Base-by-base conservation (phyloP, 192 early-diverging fungal species). In the Mortierella hygrophila region DNA sequence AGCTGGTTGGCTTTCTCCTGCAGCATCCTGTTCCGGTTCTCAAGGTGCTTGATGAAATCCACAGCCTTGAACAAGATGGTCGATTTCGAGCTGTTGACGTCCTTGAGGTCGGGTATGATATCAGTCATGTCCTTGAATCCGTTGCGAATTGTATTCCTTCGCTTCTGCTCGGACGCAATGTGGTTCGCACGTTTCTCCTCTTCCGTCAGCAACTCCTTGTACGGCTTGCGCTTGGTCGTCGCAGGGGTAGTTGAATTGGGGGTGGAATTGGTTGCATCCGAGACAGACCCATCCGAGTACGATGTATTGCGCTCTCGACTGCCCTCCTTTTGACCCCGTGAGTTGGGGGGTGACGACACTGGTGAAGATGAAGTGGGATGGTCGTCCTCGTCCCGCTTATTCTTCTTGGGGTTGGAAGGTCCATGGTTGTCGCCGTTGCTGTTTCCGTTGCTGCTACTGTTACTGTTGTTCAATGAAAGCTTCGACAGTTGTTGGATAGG, bases 61-160 rank as follows among this genome's bases (percentile, higher is more conserved):
- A 94, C 92, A 42, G 94, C 90, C 69, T 94, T 94, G 86, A 91
- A 92, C 18, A 95, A 80, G 57, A 95, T 94, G 4, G 92, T 93
- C 46, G 89, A 91, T 77, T 95, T 95, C 38, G 90, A 92, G 84
- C 90, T 91, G 63, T 89, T 92, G n/a, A 92, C 80, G 55, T 93
- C 93, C 57, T 90, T 96, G 40, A 98, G 89, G 7, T 92, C 94
- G 20, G 97, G 96, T 54, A 98, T 95, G 40, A 97, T 92, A 54
- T 96, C 94, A 13, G 95, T 95, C 76, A 99, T 93, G 82, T 97
- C 93, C 86, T 97, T 95, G 91, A 97, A 97, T 52, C 97, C 97
- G 44, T 89, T 89, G 10, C 96, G 93, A 68, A 96, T 95, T 11
- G 92, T 90, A 42, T 94, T 93, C 40, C 95, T 80, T 47, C 95